Percentiles rank a stretch among this genome's conserved stretches.
Evolutionary conservation across 352 stramenopile genomes (phyloP).

Genomic region (Phytophthora podocarpi): DNA sequence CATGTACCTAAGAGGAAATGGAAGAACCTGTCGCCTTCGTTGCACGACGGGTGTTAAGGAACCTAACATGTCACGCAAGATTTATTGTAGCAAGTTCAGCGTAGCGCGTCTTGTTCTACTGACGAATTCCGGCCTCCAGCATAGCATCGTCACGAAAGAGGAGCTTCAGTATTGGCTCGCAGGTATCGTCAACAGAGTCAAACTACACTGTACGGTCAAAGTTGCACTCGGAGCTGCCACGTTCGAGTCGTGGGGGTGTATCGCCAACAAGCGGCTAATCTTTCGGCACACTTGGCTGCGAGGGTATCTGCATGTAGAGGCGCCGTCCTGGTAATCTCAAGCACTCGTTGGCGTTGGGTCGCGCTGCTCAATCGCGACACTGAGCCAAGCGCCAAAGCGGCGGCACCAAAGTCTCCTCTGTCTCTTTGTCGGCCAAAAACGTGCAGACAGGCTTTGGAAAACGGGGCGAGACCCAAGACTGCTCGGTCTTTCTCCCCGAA

Average conservation of each 20-base stretch:
- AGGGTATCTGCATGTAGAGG: conserved; percentile 28
- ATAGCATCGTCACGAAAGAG: conserved; percentile 31
- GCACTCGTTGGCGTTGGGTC: conserved; percentile 22
- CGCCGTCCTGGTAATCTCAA: conserved; percentile 33
- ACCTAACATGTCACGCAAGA: conserved; percentile 19
- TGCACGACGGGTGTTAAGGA: not conserved
- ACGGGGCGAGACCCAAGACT: conserved; percentile 13
- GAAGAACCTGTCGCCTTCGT: conserved; percentile 11
- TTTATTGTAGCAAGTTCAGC: conserved; percentile 19
- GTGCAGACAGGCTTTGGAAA: conserved; percentile 8
- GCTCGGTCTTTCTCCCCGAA: conserved; percentile 33
- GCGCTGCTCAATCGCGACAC: conserved; percentile 20
- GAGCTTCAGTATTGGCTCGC: not conserved
- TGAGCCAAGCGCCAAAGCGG: conserved; percentile 39
- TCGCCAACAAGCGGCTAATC: conserved; percentile 12
- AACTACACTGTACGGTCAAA: not conserved
- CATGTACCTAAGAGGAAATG: too few relatives aligned
- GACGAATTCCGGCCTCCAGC: not conserved
- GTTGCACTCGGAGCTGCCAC: not conserved
- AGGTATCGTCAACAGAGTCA: conserved; percentile 1
- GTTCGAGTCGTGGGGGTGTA: not conserved
- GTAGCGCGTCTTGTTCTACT: conserved; percentile 5
- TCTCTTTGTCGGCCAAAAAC: conserved; percentile 25
- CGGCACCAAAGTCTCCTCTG: conserved; percentile 28
- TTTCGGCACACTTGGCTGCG: not conserved